A percentile compares a stretch with the other conserved stretches of the same genome.
Evolutionary conservation across 2,329 filamentous ascomycete species (phyloP).

Genomic region (Juglanconis oblonga): DNA sequence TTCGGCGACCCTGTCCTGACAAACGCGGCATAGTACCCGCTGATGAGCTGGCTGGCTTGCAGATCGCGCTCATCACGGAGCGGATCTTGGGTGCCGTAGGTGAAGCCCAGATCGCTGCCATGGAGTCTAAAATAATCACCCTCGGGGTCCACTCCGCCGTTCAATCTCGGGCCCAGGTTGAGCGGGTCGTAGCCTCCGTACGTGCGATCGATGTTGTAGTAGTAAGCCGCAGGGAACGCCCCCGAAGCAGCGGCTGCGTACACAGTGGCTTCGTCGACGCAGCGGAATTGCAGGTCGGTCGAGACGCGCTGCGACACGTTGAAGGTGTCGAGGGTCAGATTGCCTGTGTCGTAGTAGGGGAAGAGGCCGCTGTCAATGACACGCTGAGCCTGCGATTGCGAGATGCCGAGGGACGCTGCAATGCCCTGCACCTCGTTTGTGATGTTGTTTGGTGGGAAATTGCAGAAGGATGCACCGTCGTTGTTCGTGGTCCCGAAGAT

Average conservation of each 20-base stretch:
- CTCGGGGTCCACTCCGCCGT: constrained; percentile 6
- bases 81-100: constrained; percentile 11
- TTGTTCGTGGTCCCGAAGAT: constrained; percentile 49
- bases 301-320: constrained; percentile 51
- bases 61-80: constrained; percentile 10
- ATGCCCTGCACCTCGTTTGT: constrained; percentile 40
- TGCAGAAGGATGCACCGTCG: constrained; percentile 49
- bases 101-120: constrained; percentile 15
- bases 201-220: constrained; percentile 12
- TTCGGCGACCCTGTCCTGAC: constrained; percentile 10
- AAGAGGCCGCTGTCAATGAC: constrained; percentile 46
- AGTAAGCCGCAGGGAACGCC: constrained; percentile 14
- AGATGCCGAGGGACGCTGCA: constrained; percentile 42
- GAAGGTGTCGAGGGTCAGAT: constrained; percentile 52
- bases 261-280: constrained; percentile 52
- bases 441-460: constrained; percentile 41
- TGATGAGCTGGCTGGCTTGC: constrained; percentile 15
- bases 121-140: constrained; percentile 14
- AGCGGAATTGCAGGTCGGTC: constrained; percentile 53
- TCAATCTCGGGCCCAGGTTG: constrained; percentile 1
- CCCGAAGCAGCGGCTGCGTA: constrained; percentile 35
- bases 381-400: constrained; percentile 35
- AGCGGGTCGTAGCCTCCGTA: constrained; percentile 14
- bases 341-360: constrained; percentile 44
- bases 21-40: constrained; percentile 15